Percentiles rank a stretch among this genome's conserved stretches.
These are phyloP conservation scores for Aspergillus conjunctus DNA, from an alignment of 495 filamentous ascomycete species.

Conservation along the genomic window DNA sequence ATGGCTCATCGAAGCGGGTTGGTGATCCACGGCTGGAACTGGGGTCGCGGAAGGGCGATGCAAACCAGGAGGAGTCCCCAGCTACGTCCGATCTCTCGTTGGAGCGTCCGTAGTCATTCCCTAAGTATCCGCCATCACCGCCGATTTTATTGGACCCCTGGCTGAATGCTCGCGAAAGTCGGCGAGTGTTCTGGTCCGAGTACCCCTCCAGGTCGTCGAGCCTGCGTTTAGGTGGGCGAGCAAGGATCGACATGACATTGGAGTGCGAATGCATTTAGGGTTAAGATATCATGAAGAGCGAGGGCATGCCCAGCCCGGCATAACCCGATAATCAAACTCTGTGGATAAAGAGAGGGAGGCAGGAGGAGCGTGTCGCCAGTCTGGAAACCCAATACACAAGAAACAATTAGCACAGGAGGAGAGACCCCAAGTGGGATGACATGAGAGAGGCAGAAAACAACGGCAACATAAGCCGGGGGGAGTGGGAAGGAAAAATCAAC, in stretches of 20 bases:
- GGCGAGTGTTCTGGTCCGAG: conserved; percentile 25
- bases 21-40: conserved; percentile 40
- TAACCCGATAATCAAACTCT: conserved; percentile 1
- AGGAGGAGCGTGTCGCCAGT: not conserved
- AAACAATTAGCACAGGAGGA: conserved; percentile 1
- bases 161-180: conserved; percentile 14
- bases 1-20: conserved; percentile 32
- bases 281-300: not conserved
- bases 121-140: not conserved
- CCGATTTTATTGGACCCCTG: not conserved
- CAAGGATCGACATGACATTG: conserved; percentile 41
- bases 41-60: conserved; percentile 32
- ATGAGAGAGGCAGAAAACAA: not conserved
- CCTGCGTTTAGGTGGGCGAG: conserved; percentile 43
- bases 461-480: not conserved
- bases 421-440: conserved; percentile 2
- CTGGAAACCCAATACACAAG: not conserved
- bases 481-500: not conserved
- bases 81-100: conserved; percentile 30
- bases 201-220: conserved; percentile 32
- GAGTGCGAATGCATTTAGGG: not conserved
- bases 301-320: conserved; percentile 15
- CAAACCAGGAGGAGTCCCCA: conserved; percentile 26
- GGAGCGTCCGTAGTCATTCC: conserved; percentile 22
- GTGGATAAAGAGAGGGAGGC: not conserved